Percentiles rank a stretch among this genome's conserved stretches.
Evolutionary conservation across 192 early-diverging fungal genomes (phyloP).

Genomic region (Jimgerdemannia lactiflua): DNA sequence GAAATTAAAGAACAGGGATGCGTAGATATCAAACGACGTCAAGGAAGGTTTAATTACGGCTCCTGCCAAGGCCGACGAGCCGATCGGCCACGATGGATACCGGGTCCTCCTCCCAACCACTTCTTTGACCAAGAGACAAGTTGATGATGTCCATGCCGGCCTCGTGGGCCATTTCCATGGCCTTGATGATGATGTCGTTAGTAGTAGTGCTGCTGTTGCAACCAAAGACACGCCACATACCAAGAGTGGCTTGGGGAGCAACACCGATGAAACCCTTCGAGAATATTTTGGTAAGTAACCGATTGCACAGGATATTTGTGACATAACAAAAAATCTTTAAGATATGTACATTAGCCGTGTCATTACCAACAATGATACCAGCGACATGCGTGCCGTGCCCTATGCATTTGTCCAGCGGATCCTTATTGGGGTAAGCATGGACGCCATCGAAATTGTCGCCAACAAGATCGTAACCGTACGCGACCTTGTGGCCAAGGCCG

Average conservation of each 20-base stretch:
- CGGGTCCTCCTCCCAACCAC: slow-evolving; percentile 59
- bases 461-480: slow-evolving; percentile 63
- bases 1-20: slow-evolving; percentile 32
- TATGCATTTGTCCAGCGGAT: slow-evolving; percentile 53
- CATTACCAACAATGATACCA: slow-evolving; percentile 48
- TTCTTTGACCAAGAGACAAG: slow-evolving; percentile 73
- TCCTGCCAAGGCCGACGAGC: slow-evolving; percentile 38
- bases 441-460: slow-evolving; percentile 45
- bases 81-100: slow-evolving; percentile 53
- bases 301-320: too few relatives aligned
- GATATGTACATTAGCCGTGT: background rate
- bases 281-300: too few relatives aligned
- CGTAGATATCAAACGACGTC: background rate
- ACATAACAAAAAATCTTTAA: too few relatives aligned
- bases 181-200: slow-evolving; percentile 76
- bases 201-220: slow-evolving; percentile 60
- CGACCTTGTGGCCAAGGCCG: slow-evolving; percentile 52
- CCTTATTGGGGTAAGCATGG: slow-evolving; percentile 7
- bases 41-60: background rate
- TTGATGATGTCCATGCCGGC: slow-evolving; percentile 76
- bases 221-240: slow-evolving; percentile 82
- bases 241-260: slow-evolving; percentile 66
- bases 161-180: slow-evolving; percentile 59
- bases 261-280: slow-evolving; percentile 53
- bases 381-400: slow-evolving; percentile 73